These are phyloP conservation scores for Skeletonema grethae DNA, from an alignment of 108 stramenopile species.

Conservation along the genomic window DNA sequence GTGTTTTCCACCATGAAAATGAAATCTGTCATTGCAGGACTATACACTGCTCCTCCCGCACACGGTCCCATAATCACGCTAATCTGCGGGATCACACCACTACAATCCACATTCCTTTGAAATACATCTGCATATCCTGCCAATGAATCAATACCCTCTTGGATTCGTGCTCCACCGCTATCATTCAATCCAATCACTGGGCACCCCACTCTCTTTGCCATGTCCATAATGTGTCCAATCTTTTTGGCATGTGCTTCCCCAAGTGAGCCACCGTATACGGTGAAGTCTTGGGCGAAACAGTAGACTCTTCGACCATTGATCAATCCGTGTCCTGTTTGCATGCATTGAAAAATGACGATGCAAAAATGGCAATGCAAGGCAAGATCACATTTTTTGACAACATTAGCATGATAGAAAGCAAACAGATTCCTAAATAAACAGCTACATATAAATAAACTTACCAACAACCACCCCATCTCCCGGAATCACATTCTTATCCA, in stretches of 20 bases:
- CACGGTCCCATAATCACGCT: conserved; percentile 96
- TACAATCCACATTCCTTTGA: conserved; percentile 97
- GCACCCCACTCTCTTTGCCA: conserved; percentile 91
- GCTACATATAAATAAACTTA: neutral
- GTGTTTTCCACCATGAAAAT: conserved; percentile 98
- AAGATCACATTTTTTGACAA: neutral
- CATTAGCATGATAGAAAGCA: neutral
- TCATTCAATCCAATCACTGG: conserved; percentile 99
- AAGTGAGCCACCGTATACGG: conserved; percentile 96
- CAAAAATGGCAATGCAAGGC: neutral
- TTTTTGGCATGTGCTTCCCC: conserved; percentile 98
- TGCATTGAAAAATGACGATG: neutral
- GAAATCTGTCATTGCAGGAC: conserved; percentile 99
- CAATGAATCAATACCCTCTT: conserved; percentile 98
- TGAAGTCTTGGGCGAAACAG: conserved; percentile 97
- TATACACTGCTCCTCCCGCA: conserved; percentile 95
- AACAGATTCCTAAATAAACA: neutral
- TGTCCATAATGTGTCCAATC: conserved; percentile 99
- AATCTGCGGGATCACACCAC: conserved; percentile 95
- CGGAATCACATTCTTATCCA: conserved; percentile 81
- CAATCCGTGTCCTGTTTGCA: conserved; percentile 35
- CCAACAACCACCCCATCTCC: conserved; percentile 96
- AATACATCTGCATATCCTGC: conserved; percentile 99
- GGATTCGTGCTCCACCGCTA: conserved; percentile 96
- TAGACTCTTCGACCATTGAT: conserved; percentile 75